phyloP scores from a whole-genome alignment of 345 rosid species.

The Salix viminalis region DNA sequence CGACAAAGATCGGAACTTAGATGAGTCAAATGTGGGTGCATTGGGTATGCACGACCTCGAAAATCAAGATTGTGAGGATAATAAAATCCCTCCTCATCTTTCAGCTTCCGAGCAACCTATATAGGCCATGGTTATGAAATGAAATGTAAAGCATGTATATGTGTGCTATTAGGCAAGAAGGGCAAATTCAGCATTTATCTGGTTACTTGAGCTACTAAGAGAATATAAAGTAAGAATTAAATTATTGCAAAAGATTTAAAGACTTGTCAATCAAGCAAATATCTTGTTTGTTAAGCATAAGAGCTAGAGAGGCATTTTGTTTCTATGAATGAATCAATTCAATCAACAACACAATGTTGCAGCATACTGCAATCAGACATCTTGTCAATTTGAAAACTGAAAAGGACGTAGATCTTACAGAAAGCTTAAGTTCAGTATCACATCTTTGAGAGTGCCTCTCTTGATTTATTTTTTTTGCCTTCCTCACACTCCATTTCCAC shows the following conservation, averaged over 20 bases:
- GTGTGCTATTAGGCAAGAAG: conserved; percentile 2
- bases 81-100: conserved; percentile 90
- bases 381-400: background rate
- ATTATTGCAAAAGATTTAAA: background rate
- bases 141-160: conserved; percentile 11
- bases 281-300: background rate
- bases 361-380: background rate
- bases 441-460: conserved; percentile 35
- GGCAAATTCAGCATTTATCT: background rate
- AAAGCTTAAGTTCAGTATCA: conserved; percentile 35
- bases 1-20: conserved; percentile 92
- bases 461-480: conserved; percentile 29
- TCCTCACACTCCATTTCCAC: conserved; percentile 26
- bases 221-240: conserved; percentile 2
- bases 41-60: conserved; percentile 97
- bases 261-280: background rate
- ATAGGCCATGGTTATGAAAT: conserved; percentile 12
- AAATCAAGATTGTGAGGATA: conserved; percentile 99
- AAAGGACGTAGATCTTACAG: conserved; percentile 18
- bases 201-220: background rate
- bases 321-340: background rate
- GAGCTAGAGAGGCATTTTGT: background rate
- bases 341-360: background rate
- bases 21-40: conserved; percentile 96
- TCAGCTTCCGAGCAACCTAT: conserved; percentile 94